phyloP scores from a whole-genome alignment of 2,329 filamentous ascomycete species.

The Monosporascus sp. region DNA sequence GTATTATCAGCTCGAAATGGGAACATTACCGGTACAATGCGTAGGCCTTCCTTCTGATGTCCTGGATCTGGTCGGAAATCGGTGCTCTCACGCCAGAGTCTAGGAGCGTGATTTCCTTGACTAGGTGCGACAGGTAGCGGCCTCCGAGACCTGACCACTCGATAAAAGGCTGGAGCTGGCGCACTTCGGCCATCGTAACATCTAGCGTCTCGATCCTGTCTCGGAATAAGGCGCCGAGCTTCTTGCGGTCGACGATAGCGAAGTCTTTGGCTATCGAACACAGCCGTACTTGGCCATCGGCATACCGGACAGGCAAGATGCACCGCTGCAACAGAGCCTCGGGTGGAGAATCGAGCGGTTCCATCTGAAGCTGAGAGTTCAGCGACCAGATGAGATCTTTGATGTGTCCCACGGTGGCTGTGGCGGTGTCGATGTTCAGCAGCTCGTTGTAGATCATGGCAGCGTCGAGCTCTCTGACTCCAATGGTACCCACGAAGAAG shows the following conservation, averaged over 20 bases:
- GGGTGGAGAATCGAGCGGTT: not conserved
- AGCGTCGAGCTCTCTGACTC: conserved; percentile 3
- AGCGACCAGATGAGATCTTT: conserved; percentile 27
- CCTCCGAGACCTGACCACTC: conserved; percentile 27
- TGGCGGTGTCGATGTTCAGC: not conserved
- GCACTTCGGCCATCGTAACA: conserved; percentile 29
- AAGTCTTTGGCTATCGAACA: conserved; percentile 18
- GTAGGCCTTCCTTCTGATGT: conserved; percentile 26
- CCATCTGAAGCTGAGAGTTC: conserved; percentile 24
- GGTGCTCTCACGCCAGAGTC: conserved; percentile 3
- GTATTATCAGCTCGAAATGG: not conserved
- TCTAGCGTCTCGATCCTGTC: conserved; percentile 28
- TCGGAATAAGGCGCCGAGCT: conserved; percentile 20
- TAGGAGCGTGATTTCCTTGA: conserved; percentile 29
- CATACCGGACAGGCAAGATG: conserved; percentile 22
- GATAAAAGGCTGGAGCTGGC: conserved; percentile 24
- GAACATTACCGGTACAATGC: conserved; percentile 27
- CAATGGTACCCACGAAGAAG: conserved; percentile 4
- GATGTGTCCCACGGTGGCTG: conserved; percentile 12
- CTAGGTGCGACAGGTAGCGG: conserved; percentile 27
- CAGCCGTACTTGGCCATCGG: conserved; percentile 9
- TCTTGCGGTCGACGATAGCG: conserved; percentile 29
- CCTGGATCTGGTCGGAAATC: conserved; percentile 15
- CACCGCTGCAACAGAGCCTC: not conserved
- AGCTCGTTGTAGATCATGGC: conserved; percentile 7